phyloP scores from a whole-genome alignment of 345 rosid genomes.

The Isatis tinctoria region DNA sequence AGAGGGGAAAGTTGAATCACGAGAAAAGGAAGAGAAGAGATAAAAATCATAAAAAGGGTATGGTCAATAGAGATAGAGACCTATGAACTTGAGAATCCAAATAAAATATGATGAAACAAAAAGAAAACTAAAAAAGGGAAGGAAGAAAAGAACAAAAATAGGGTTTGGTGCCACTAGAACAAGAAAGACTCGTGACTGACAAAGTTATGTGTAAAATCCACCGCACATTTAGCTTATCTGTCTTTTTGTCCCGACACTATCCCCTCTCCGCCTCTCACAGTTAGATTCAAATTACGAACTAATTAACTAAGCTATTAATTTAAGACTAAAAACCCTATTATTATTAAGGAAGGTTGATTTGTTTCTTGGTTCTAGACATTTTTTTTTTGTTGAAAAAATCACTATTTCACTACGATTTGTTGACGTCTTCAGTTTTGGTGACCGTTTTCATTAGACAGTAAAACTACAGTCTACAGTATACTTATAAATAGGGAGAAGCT shows the following conservation, averaged over 20 bases:
- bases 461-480: neutral
- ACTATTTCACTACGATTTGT: neutral
- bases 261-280: neutral
- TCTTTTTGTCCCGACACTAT: constrained; percentile 24
- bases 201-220: constrained; percentile 26
- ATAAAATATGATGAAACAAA: neutral
- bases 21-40: constrained; percentile 22
- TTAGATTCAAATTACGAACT: constrained; percentile 12
- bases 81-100: constrained; percentile 16
- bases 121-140: neutral
- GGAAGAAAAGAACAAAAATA: constrained; percentile 30
- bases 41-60: constrained; percentile 8
- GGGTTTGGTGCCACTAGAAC: constrained; percentile 34
- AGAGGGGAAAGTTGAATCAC: constrained; percentile 23
- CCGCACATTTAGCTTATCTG: constrained; percentile 35
- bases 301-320: neutral
- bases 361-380: constrained; percentile 11
- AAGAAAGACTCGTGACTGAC: constrained; percentile 41
- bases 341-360: neutral
- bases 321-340: neutral
- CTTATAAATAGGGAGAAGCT: neutral
- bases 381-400: neutral
- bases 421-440: constrained; percentile 4
- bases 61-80: constrained; percentile 22
- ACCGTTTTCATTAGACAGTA: neutral